Evolutionary conservation across 345 rosid species (phyloP).

Genomic region (Sisymbrium irio): DNA sequence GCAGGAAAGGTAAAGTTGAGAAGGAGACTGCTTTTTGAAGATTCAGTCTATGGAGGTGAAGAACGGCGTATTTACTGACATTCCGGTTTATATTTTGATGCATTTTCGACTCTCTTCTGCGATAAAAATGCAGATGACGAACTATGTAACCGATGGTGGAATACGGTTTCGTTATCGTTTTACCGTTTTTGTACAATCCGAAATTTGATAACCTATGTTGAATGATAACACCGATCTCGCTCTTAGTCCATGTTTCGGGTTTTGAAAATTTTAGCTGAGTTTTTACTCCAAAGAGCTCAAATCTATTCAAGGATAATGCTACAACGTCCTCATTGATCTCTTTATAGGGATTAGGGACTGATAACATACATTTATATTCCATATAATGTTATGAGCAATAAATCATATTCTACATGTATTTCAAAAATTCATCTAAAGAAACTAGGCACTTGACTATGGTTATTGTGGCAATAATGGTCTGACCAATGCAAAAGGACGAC

Average conservation of each 20-base stretch:
- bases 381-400: not conserved
- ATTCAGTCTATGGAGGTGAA: slow-evolving; percentile 22
- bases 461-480: slow-evolving; percentile 42
- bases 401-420: slow-evolving; percentile 15
- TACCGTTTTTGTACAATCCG: slow-evolving; percentile 15
- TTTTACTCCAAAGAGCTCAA: not conserved
- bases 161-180: slow-evolving; percentile 15
- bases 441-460: slow-evolving; percentile 2
- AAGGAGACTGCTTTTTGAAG: slow-evolving; percentile 18
- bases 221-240: not conserved
- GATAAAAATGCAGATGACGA: slow-evolving; percentile 28
- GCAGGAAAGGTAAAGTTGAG: slow-evolving; percentile 20
- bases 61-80: slow-evolving; percentile 14
- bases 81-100: slow-evolving; percentile 35
- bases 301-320: not conserved
- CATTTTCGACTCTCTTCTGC: slow-evolving; percentile 28
- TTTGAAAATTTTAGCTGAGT: not conserved
- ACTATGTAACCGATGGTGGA: slow-evolving; percentile 22
- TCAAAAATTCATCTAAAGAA: not conserved
- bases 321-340: not conserved
- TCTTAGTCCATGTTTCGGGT: not conserved
- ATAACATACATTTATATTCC: not conserved
- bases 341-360: not conserved
- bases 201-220: not conserved
- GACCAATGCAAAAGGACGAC: slow-evolving; percentile 59